Percentiles rank a stretch among this genome's conserved stretches.
These are phyloP conservation scores for Cinnamomum micranthum DNA, from an alignment of 164 flowering plant species.

Conservation along the genomic window DNA sequence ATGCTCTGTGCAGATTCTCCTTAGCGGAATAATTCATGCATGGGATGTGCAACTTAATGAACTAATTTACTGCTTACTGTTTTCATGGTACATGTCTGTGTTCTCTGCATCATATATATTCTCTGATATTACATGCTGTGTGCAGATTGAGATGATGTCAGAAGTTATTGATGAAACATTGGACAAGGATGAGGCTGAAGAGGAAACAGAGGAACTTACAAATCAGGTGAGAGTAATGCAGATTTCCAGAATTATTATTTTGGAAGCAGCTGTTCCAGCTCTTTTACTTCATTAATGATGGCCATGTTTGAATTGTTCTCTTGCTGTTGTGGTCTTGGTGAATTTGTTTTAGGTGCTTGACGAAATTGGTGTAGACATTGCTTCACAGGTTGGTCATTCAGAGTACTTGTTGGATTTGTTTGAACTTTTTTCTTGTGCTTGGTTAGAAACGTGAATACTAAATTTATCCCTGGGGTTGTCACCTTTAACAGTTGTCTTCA, in stretches of 20 bases:
- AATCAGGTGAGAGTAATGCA: slow-evolving; percentile 51
- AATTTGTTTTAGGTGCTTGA: slow-evolving; percentile 60
- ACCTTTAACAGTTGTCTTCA: slow-evolving; percentile 62
- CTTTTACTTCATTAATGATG: not conserved
- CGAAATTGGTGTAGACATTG: slow-evolving; percentile 93
- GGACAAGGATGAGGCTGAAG: slow-evolving; percentile 95
- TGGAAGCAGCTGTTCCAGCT: not conserved
- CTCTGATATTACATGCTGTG: not conserved
- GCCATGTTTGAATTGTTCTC: not conserved
- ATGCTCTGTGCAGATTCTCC: slow-evolving; percentile 36
- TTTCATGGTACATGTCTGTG: too few relatives aligned
- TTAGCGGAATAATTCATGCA: too few relatives aligned
- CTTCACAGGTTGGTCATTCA: slow-evolving; percentile 72
- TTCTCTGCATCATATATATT: too few relatives aligned
- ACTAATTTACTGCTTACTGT: too few relatives aligned
- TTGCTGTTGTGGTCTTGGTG: not conserved
- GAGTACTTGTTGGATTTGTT: slow-evolving; percentile 1
- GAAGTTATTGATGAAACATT: slow-evolving; percentile 86
- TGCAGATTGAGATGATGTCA: slow-evolving; percentile 92
- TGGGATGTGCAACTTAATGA: too few relatives aligned
- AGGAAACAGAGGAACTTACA: slow-evolving; percentile 91
- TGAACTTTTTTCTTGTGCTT: not conserved
- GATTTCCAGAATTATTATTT: not conserved
- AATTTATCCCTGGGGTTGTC: not conserved
- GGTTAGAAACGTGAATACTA: not conserved